Base-by-base conservation (phyloP, 140 eudicot species). In the Oenanthe javanica region DNA sequence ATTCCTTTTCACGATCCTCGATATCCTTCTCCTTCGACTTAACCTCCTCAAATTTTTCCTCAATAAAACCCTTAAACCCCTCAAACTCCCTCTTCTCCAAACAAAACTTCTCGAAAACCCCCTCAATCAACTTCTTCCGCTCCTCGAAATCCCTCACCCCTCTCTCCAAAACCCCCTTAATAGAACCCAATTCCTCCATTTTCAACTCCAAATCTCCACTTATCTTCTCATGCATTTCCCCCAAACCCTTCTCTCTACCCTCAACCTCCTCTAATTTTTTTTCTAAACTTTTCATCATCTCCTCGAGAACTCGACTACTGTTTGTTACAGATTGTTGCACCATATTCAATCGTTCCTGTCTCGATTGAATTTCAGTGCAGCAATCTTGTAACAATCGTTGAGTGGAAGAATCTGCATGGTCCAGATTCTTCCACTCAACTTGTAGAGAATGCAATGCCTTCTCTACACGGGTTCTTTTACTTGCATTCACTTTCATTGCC, bases 11-110 rank as follows among this genome's bases (percentile, higher is more conserved):
- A 11, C 67, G 31, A 59, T 19, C 31, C 67, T 59, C 67, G 1
- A 59, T 25, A 21, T 23, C 8, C 67, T 59, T 85, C 79, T 70
- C 81, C 71, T 47, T 79, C 50, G 40, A 3, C 50, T 79, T 66
- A 14, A 79, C 36, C 64, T 79, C 38, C 54, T 78, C 23, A 72
- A 72, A 15, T 43, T 51, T 40, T 11, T n/a, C 76, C 76, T 13
- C 51, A 31, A 72, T 19, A 6, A n/a, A n/a, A n/a, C n/a, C n/a
- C n/a, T n/a, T n/a, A 40, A 72, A 8, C 76, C 51, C 7, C 49
- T 40, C 51, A 72, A 72, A 72, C 23, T 42, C 76, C 46, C 49
- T 18, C 76, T 1, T 72, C 51, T 72, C 76, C 25, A 72, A 13
- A 72, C 49, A 5, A 72, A 72, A 72, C 51, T 42, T 72, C 48